Base-by-base conservation (phyloP, 257 asterid genomes). In the Echium plantagineum region DNA sequence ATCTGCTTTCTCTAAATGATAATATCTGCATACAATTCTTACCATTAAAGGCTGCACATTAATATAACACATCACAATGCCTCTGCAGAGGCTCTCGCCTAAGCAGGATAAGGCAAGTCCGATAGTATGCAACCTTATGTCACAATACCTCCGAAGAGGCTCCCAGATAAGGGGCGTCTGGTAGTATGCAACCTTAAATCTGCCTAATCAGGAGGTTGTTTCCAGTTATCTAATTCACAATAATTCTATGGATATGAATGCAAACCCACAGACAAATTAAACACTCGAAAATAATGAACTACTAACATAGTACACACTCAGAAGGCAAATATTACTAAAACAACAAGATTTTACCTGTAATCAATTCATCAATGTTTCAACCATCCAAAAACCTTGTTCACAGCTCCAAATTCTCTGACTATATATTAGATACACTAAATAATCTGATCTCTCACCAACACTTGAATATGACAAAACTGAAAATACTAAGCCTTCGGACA, bases 1-100 rank as follows among this genome's bases (percentile, higher is more conserved):
- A 83, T 69, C 71, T 85, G 78, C 98, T 90, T 80, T 90, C 98
- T 21, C 96, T 94, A 70, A 85, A 90, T 47, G 95, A 87, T 58
- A 95, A 81, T 65, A 90, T 85, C 98, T 90, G 80, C 80, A 70
- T 55, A 56, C 59, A 65, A 72, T 63, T 59, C 35, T 28, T 19
- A 28, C 26, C 15, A 20, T 48, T 18, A 67, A 15, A 6, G 61
- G 46, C 18, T 38, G 7, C 5, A 28, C 32, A 28, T 28, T 6
- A 28, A 28, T 3, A 28, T 28, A 28, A 28, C 32, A 28, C 5
- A 6, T 6, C 32, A 3, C 32, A 28, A 28, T 28, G 5, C 5
- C 32, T 28, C 2, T 28, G 5, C 3, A 3, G 32, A 28, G 32
- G 7, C 32, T 28, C 32, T 3, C 32, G 7, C 32, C 32, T 28